phyloP scores from a whole-genome alignment of 768 basidiomycete genomes.

The Lentinula lateritia region DNA sequence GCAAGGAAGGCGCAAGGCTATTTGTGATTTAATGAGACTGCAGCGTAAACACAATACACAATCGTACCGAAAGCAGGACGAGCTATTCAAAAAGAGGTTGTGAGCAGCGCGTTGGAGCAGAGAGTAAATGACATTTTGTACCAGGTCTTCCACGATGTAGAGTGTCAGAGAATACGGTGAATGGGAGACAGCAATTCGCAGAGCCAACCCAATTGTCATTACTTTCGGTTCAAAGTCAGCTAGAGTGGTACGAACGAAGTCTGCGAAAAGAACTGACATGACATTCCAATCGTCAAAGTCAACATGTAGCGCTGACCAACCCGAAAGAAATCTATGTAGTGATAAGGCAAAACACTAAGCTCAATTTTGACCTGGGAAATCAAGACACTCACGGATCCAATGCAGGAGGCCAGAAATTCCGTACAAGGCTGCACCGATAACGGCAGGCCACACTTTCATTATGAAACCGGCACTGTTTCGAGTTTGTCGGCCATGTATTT shows the following conservation, averaged over 20 bases:
- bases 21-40: background rate
- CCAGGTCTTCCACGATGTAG: background rate
- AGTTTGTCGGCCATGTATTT: background rate
- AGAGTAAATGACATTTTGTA: background rate
- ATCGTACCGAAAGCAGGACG: slow-evolving; percentile 2
- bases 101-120: background rate
- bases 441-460: slow-evolving; percentile 8
- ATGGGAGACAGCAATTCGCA: background rate
- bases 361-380: background rate
- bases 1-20: slow-evolving; percentile 59
- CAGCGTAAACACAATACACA: background rate
- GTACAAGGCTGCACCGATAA: slow-evolving; percentile 6
- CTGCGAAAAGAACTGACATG: background rate
- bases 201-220: background rate
- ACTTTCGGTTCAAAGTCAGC: background rate
- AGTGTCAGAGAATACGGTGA: background rate
- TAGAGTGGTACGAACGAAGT: no score
- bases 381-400: slow-evolving; percentile 10
- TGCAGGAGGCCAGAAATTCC: slow-evolving; percentile 6
- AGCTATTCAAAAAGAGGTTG: background rate
- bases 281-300: slow-evolving; percentile 13
- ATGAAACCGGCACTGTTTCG: slow-evolving; percentile 7
- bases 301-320: slow-evolving; percentile 7
- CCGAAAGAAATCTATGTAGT: slow-evolving; percentile 4
- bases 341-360: background rate